Base-by-base conservation (phyloP, 768 basidiomycete species). In the Cystofilobasidium ferigula region DNA sequence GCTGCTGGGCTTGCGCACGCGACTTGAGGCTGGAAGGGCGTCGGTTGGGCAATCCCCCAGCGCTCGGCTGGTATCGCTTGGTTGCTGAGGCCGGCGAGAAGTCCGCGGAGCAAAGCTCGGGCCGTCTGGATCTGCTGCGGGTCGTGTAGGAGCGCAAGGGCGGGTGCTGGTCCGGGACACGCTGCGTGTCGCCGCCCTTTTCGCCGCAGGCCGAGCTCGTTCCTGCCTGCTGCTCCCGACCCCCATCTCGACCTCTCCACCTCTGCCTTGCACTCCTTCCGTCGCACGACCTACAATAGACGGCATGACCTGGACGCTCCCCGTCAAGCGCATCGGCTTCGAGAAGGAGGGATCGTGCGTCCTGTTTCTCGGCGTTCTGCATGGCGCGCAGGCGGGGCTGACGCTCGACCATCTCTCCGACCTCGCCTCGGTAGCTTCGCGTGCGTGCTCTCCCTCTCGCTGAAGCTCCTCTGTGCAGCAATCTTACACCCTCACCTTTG, bases 261-360 rank as follows among this genome's bases (percentile, higher is more conserved):
- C n/a, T n/a, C n/a, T n/a, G n/a, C n/a, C n/a, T n/a, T n/a, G n/a
- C 28, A 40, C 38, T 40, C 38, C 38, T 40, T 16, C 40, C 20
- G 10, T 20, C 10, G 40, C 40, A 42, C 40, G 20, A 42, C 20
- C 40, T n/a, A n/a, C n/a, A n/a, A n/a, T n/a, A n/a, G n/a, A n/a
- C n/a, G n/a, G n/a, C n/a, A 54, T 54, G 51, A 54, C 51, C 51
- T 54, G 51, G 51, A 30, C 8, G 1, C 26, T 54, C 28, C 65
- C 65, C 35, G 65, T 62, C 30, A 24, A 26, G 36, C 28, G 65
- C 1, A 53, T 45, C 32, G 65, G 65, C 22, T 67, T 67, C 28
- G 40, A 61, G 13, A 32, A 61, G 48, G 60, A 67, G 53, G 65
- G 65, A 62, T 61, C 65, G 65, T 67, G 53, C 43, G 65, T 62